Evolutionary conservation across 2,329 filamentous ascomycete species (phyloP).

Genomic region (Nemania sp.): DNA sequence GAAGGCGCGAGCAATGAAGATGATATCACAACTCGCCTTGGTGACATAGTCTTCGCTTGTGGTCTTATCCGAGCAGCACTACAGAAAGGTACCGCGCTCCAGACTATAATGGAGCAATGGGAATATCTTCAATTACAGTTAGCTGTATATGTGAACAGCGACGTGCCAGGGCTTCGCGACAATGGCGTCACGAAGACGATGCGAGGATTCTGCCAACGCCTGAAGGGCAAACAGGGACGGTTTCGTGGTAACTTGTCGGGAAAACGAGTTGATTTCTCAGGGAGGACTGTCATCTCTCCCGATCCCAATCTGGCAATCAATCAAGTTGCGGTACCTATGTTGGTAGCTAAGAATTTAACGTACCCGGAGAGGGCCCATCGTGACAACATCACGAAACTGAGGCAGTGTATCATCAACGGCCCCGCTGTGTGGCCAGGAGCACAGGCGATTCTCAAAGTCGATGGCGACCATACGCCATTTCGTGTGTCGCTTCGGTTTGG

Average conservation of each 20-base stretch:
- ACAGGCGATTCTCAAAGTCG: slow-evolving; percentile 75
- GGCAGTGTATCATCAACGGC: slow-evolving; percentile 74
- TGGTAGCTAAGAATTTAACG: slow-evolving; percentile 95
- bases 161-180: slow-evolving; percentile 89
- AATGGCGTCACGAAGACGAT: slow-evolving; percentile 85
- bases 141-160: slow-evolving; percentile 97
- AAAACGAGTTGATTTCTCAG: slow-evolving; percentile 98
- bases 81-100: slow-evolving; percentile 79
- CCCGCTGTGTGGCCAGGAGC: slow-evolving; percentile 83
- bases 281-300: slow-evolving; percentile 94
- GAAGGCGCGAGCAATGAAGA: slow-evolving; percentile 94
- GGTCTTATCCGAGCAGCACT: slow-evolving; percentile 82
- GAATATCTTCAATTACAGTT: slow-evolving; percentile 95
- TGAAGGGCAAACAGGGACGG: slow-evolving; percentile 96
- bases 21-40: slow-evolving; percentile 94
- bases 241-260: slow-evolving; percentile 97
- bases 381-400: slow-evolving; percentile 83
- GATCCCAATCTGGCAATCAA: slow-evolving; percentile 94
- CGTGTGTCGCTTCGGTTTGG: slow-evolving; percentile 78
- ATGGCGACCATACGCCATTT: slow-evolving; percentile 54
- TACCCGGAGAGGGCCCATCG: slow-evolving; percentile 88
- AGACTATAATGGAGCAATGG: slow-evolving; percentile 97
- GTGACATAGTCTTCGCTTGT: slow-evolving; percentile 92
- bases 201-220: slow-evolving; percentile 88
- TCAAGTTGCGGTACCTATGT: slow-evolving; percentile 85